Conservation (phyloP, 169 alveolate genomes). For the Cyclospora cayetanensis region DNA sequence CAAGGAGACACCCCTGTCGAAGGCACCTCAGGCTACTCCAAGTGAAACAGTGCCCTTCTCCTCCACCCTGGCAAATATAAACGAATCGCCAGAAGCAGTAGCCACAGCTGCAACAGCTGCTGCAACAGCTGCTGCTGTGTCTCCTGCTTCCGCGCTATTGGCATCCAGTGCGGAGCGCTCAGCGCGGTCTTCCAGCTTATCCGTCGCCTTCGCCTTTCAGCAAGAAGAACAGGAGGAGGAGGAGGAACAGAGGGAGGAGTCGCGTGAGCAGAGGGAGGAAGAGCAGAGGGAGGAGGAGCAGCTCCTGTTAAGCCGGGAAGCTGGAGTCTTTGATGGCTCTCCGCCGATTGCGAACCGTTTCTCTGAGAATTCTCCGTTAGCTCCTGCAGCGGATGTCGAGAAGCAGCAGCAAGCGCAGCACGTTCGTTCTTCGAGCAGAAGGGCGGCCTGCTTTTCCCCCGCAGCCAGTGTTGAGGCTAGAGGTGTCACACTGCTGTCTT, state of each 20-base stretch:
- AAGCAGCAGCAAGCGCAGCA: neutral
- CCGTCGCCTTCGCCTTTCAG: too few relatives aligned
- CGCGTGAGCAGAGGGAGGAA: neutral
- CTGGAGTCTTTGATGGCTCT: neutral
- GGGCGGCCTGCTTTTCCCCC: too few relatives aligned
- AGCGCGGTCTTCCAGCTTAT: neutral
- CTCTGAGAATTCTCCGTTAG: neutral
- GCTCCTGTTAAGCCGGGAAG: neutral
- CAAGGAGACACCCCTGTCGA: neutral
- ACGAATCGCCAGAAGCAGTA: neutral
- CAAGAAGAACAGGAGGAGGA: neutral
- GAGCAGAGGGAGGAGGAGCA: conserved; percentile 12
- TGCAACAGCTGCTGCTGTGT: neutral
- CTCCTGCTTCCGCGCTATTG: too few relatives aligned
- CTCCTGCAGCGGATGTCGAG: neutral
- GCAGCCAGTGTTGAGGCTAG: too few relatives aligned
- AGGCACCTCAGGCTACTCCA: neutral
- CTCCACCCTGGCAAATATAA: neutral
- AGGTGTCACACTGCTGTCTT: too few relatives aligned
- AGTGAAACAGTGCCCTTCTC: neutral
- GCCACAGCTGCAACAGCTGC: neutral
- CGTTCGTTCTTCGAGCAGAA: too few relatives aligned
- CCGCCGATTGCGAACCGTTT: neutral
- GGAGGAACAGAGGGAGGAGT: neutral
- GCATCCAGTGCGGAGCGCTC: neutral